Evolutionary conservation across 345 rosid species (phyloP), one percentile per base, ranked within the genome.

Genomic region (Eucalyptus marginata): DNA sequence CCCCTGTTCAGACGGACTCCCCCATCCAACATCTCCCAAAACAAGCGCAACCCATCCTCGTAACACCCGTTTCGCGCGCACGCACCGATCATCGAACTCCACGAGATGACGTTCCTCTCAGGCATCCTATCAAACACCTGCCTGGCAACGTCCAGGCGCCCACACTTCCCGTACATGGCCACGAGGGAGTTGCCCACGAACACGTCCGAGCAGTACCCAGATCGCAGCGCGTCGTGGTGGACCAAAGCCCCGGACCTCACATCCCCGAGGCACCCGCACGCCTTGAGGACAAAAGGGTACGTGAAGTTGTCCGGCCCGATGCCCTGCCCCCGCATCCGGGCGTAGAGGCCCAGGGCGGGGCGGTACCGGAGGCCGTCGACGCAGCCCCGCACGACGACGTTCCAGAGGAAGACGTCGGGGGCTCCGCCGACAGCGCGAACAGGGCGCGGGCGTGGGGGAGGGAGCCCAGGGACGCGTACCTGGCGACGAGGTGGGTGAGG

Each of bases 261-360:
- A n/a, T 88, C 64, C 20, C 86, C 86, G 29, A 91, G 88, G 20
- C 54, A 91, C 64, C 90, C 92, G 31, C 94, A 92, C n/a, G 94
- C 93, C 86, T 91, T 93, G 86, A 93, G 86, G 56, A 94, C 90
- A 71, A 91, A 92, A 7, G 94, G 93, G 87, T 92, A 92, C 25
- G 94, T 92, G 88, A 86, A 91, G 10, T 88, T 87, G 25, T 91
- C 92, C 44, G 95, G 95, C 22, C 40, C 29, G 54, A 93, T 50
- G 49, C 87, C 88, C 10, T 89, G 76, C n/a, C 47, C 56, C 2
- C 89, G 90, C 94, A 94, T 90, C 47, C 90, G 88, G 40, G 87
- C 22, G 89, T 94, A 94, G 29, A 92, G 68, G 44, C 71, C 81
- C 50, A 92, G 24, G 44, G 91, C 84, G 7, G 44, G 87, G 31